Evolutionary conservation across 2,329 filamentous ascomycete genomes (phyloP).

Genomic region (Diplodia corticola): DNA sequence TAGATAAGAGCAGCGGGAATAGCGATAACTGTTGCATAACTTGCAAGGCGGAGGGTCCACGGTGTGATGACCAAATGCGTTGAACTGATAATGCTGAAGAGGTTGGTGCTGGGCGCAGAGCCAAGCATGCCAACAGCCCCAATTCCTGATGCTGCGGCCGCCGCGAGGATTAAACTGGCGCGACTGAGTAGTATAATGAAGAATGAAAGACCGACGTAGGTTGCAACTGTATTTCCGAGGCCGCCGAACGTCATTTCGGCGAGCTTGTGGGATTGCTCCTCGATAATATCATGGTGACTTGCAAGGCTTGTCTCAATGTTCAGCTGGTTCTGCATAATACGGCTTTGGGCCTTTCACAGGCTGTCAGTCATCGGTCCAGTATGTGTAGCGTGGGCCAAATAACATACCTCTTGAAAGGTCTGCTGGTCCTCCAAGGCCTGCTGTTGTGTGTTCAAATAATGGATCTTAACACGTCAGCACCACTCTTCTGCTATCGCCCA

Average conservation of each 20-base stretch:
- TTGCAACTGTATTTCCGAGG: not conserved
- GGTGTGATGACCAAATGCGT: not conserved
- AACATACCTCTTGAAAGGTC: not conserved
- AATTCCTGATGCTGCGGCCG: not conserved
- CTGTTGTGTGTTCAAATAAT: not conserved
- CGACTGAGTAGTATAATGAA: constrained; percentile 7
- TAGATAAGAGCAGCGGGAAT: not conserved
- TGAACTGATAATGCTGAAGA: not conserved
- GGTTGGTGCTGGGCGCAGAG: not conserved
- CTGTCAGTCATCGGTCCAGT: not conserved
- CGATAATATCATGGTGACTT: constrained; percentile 6
- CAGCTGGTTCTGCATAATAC: not conserved
- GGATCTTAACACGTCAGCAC: not conserved
- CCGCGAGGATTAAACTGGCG: not conserved
- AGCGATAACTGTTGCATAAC: not conserved
- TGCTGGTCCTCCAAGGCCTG: constrained; percentile 12
- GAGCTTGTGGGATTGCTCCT: constrained; percentile 13
- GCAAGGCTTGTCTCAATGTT: not conserved
- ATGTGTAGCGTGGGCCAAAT: not conserved
- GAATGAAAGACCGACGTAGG: not conserved
- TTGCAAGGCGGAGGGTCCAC: not conserved
- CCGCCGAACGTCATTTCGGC: not conserved
- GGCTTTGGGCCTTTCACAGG: not conserved
- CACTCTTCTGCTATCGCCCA: not conserved
- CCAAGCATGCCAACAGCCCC: not conserved